Conservation (phyloP, 176 grass and related monocot species). For the Olyra latifolia region DNA sequence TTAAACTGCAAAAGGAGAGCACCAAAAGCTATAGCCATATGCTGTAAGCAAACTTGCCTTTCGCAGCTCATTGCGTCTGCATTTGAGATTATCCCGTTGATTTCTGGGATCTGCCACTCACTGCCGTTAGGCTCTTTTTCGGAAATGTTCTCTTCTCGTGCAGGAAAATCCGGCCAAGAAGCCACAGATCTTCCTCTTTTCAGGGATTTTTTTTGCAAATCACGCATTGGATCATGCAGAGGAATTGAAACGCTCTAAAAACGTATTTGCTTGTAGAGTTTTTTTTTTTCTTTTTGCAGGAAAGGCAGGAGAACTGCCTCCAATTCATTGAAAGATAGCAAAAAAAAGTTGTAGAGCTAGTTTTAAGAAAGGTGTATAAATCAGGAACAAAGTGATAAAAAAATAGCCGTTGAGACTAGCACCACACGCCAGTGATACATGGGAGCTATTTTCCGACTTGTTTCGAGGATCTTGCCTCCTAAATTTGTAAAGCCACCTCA, state of each 20-base stretch:
- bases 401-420: neutral
- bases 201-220: neutral
- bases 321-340: too few species aligned
- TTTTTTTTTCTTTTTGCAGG: too few species aligned
- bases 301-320: too few species aligned
- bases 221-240: neutral
- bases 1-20: constrained; percentile 32
- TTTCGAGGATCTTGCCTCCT: neutral
- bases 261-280: neutral
- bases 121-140: constrained; percentile 16
- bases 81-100: constrained; percentile 18
- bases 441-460: neutral
- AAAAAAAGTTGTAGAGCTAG: too few species aligned
- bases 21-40: constrained; percentile 28
- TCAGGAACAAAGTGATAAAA: neutral
- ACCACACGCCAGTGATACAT: neutral
- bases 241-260: neutral
- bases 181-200: neutral
- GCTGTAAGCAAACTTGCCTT: constrained; percentile 25
- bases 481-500: neutral
- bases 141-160: constrained; percentile 20
- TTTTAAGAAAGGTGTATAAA: neutral
- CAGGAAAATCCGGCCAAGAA: neutral
- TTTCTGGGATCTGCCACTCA: constrained; percentile 12
- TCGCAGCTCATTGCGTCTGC: constrained; percentile 35